Evolutionary conservation across 257 asterid genomes (phyloP), one percentile per base, ranked within the genome.

Genomic region (Oldenlandia corymbosa): DNA sequence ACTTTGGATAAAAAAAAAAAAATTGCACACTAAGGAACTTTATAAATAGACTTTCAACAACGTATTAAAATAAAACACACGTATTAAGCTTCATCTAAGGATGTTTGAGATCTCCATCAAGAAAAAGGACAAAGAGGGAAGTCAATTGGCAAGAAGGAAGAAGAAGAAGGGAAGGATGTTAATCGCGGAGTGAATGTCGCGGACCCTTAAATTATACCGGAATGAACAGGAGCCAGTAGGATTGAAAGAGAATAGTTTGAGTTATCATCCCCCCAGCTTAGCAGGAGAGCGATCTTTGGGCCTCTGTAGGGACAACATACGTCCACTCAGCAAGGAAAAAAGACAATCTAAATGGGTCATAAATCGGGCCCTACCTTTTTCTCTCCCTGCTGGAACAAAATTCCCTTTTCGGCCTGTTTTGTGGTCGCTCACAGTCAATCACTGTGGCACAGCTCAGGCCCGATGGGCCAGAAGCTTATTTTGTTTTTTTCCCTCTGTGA

Each of bases 181-280:
- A 79, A 81, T 84, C 77, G 64, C 79, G 87, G 84, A 75, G 85
- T 64, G 87, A 81, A 68, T 72, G 84, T 77, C 82, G 87, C 80
- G 68, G 68, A 20, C 67, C 11, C 8, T 50, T 61, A 14, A 16
- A 36, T 34, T 17, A 26, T 9, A 31, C 30, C 45, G 32, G 43
- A 31, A 18, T 56, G 60, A 59, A 30, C 66, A 56, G 55, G 37
- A 31, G 57, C 49, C 46, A 65, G 68, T 47, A 55, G 34, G 31
- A 13, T 60, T 62, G 37, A 46, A 52, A 60, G 12, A 45, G 48
- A 18, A 30, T 51, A 61, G 43, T 12, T 34, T 11, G 57, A 77
- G 75, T 69, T 79, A 79, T 77, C 79, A 17, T 10, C 45, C 14
- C 16, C 28, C 30, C 46, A 73, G 83, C 76, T 50, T 66, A 16